phyloP scores from a whole-genome alignment of 2,329 filamentous ascomycete species.

The Alternaria longipes region DNA sequence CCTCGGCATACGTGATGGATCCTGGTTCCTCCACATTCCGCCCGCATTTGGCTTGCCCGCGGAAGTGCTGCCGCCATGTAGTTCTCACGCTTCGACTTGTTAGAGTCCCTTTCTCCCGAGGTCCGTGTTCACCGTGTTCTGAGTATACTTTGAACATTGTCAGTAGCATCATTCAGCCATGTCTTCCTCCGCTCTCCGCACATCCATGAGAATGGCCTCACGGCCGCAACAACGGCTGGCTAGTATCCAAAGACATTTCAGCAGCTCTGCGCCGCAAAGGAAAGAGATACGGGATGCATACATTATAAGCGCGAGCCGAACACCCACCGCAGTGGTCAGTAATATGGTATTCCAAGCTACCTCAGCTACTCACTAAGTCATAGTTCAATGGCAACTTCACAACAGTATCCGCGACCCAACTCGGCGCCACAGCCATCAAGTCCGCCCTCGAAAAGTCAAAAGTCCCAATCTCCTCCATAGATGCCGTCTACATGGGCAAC shows the following conservation, averaged over 20 bases:
- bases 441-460: conserved; percentile 87
- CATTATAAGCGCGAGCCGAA: conserved; percentile 88
- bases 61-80: conserved; percentile 44
- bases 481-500: conserved; percentile 97
- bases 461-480: conserved; percentile 81
- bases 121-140: conserved; percentile 3
- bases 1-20: conserved; percentile 37
- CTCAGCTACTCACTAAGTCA: conserved; percentile 8
- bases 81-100: conserved; percentile 33
- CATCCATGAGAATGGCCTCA: conserved; percentile 47
- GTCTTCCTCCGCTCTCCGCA: conserved; percentile 45
- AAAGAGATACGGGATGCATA: conserved; percentile 89
- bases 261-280: conserved; percentile 40
- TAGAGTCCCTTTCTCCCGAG: conserved; percentile 27
- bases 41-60: conserved; percentile 26
- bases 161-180: conserved; percentile 26
- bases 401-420: conserved; percentile 82
- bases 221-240: conserved; percentile 50
- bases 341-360: not conserved
- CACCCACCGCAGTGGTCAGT: conserved; percentile 84
- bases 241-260: conserved; percentile 51
- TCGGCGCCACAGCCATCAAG: conserved; percentile 91
- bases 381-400: conserved; percentile 95
- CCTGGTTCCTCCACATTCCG: conserved; percentile 38
- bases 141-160: not conserved